Percentiles rank a stretch among this genome's conserved stretches.
Evolutionary conservation across 305 asterid species (phyloP).

Genomic region (Fraxinus latifolia): DNA sequence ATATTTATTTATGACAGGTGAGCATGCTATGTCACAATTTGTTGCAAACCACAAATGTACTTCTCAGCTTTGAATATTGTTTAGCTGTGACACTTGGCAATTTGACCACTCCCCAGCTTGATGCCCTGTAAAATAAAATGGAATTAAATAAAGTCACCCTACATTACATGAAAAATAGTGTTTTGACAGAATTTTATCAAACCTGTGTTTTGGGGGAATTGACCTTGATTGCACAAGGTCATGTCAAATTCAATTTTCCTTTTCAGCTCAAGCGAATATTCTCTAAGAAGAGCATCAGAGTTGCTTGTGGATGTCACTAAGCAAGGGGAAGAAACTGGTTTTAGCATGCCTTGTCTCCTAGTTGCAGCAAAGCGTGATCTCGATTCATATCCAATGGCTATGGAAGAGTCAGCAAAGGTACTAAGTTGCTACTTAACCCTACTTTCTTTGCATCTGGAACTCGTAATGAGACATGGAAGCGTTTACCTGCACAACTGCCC

Average conservation of each 20-base stretch:
- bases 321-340: constrained; percentile 75
- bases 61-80: neutral
- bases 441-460: constrained; percentile 14
- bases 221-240: neutral
- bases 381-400: constrained; percentile 51
- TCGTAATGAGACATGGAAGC: constrained; percentile 11
- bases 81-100: neutral
- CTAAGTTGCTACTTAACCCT: constrained; percentile 12
- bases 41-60: neutral
- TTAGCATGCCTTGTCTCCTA: constrained; percentile 79
- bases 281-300: constrained; percentile 74
- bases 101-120: neutral
- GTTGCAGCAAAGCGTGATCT: constrained; percentile 85
- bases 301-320: constrained; percentile 69
- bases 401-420: constrained; percentile 77
- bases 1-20: constrained; percentile 91
- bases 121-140: neutral
- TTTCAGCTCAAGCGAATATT: constrained; percentile 73
- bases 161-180: neutral
- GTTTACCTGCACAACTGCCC: neutral
- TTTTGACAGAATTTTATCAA: neutral
- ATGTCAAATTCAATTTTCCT: neutral
- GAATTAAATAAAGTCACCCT: constrained; percentile 7
- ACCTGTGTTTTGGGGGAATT: neutral
- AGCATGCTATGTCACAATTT: constrained; percentile 24